Evolutionary conservation across 371 early-diverging fungal species (phyloP), one percentile per base, ranked within the genome.

Genomic region (Funneliformis caledonium): DNA sequence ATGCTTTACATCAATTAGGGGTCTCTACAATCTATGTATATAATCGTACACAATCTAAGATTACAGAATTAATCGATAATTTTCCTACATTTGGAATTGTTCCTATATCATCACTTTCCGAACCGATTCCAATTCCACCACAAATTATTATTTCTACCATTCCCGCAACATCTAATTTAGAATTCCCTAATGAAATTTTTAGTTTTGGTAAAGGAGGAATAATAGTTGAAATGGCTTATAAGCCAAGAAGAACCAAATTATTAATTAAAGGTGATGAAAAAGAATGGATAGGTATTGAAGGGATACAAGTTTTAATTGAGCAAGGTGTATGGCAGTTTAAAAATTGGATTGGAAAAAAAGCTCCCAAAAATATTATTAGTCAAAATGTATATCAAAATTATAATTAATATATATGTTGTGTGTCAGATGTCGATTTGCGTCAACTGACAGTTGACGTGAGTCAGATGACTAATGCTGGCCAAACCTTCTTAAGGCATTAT

Each of bases 181-280:
- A 86, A 37, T 67, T 91, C 33, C 91, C 92, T 56, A 89, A 88
- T 16, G 86, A 85, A 47, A 72, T 93, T 22, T 92, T 91, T 76
- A 76, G 78, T 0, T 85, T 83, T 50, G 85, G 87, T 31, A 86
- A 86, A 72, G 84, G 78, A 22, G 96, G 95, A 8, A 92, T 96
- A 26, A 92, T 95, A 5, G 91, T 97, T 65, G 97, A 98, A 80
- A 91, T 98, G 95, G 97, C 97, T 22, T 97, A 97, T 85, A 92
- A 94, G 74, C 97, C 97, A 43, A 88, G 93, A 22, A 88, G 93
- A 60, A 97, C 98, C 2, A 91, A 91, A 59, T 83, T 95, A 42
- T n/a, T 78, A 22, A 16, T 37, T 33, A 69, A 68, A 14, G 69
- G 62, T 69, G 70, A 69, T 42, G 85, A 89, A 81, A 84, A 88